phyloP scores from a whole-genome alignment of 108 stramenopile genomes.

The Pelagomonas calceolata region DNA sequence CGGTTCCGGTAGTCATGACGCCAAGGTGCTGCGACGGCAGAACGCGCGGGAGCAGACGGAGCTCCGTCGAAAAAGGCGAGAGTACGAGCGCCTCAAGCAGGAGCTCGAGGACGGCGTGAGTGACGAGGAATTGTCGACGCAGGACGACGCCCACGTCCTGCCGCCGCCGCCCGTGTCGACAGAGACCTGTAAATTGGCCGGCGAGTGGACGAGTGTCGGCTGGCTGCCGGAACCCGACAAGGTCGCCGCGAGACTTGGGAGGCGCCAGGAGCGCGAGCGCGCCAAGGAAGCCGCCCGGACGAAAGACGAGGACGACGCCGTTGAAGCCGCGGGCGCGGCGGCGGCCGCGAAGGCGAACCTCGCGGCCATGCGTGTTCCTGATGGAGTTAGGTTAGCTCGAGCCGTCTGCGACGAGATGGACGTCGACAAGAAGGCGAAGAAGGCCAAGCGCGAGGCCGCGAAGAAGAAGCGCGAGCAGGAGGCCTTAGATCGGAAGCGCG shows the following conservation, averaged over 20 bases:
- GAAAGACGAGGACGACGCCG: not conserved
- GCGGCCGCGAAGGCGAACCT: not conserved
- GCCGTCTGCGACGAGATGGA: not conserved
- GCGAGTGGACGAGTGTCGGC: not conserved
- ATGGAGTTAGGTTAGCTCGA: not conserved
- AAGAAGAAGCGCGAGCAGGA: too few relatives aligned
- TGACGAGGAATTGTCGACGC: too few relatives aligned
- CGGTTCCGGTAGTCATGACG: too few relatives aligned
- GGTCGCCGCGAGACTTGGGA: not conserved
- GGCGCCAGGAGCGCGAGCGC: not conserved
- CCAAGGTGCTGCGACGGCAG: too few relatives aligned
- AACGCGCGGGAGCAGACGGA: too few relatives aligned
- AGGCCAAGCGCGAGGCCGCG: too few relatives aligned
- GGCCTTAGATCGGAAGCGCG: too few relatives aligned
- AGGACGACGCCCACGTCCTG: too few relatives aligned
- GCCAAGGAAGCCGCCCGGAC: not conserved
- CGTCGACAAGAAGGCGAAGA: not conserved
- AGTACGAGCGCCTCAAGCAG: too few relatives aligned
- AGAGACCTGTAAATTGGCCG: not conserved
- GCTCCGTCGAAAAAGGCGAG: too few relatives aligned
- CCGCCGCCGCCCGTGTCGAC: not conserved
- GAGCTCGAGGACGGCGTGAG: too few relatives aligned
- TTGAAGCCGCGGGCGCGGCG: not conserved
- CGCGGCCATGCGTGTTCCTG: not conserved
- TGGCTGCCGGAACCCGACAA: not conserved